Conservation (phyloP, 768 basidiomycete species). For the Chalciporus sphaerocephalus region DNA sequence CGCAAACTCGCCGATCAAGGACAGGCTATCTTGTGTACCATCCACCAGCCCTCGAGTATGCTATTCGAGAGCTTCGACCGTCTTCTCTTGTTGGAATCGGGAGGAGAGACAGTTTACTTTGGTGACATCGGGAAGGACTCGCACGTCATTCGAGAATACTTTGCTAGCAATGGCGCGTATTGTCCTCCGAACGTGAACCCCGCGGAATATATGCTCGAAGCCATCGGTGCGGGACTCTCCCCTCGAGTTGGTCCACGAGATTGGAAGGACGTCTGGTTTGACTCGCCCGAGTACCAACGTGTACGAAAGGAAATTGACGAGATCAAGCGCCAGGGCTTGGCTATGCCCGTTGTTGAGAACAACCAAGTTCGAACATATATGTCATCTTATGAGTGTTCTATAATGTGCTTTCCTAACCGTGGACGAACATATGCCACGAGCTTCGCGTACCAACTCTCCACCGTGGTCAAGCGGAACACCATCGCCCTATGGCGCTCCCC, state of each 20-base stretch:
- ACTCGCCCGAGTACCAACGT: slow-evolving; percentile 36
- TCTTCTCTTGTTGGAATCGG: slow-evolving; percentile 44
- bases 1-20: slow-evolving; percentile 51
- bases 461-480: slow-evolving; percentile 64
- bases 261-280: slow-evolving; percentile 49
- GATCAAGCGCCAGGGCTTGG: slow-evolving; percentile 39
- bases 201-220: slow-evolving; percentile 47
- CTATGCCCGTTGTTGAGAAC: slow-evolving; percentile 21
- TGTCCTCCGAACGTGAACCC: slow-evolving; percentile 22
- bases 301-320: slow-evolving; percentile 41
- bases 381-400: slow-evolving; percentile 30
- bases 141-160: slow-evolving; percentile 19
- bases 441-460: slow-evolving; percentile 59
- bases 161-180: slow-evolving; percentile 21
- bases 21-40: slow-evolving; percentile 53
- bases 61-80: slow-evolving; percentile 52
- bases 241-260: slow-evolving; percentile 36
- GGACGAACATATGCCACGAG: slow-evolving; percentile 26
- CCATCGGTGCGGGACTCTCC: slow-evolving; percentile 55
- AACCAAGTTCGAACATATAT: slow-evolving; percentile 28
- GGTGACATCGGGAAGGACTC: slow-evolving; percentile 37
- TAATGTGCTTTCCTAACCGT: slow-evolving; percentile 30
- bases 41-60: slow-evolving; percentile 41
- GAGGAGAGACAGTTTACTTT: slow-evolving; percentile 68
- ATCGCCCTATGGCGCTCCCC: slow-evolving; percentile 77